Percentiles rank a stretch among this genome's conserved stretches.
Conservation (phyloP, 306 rosid species). For the Fagus sylvatica region DNA sequence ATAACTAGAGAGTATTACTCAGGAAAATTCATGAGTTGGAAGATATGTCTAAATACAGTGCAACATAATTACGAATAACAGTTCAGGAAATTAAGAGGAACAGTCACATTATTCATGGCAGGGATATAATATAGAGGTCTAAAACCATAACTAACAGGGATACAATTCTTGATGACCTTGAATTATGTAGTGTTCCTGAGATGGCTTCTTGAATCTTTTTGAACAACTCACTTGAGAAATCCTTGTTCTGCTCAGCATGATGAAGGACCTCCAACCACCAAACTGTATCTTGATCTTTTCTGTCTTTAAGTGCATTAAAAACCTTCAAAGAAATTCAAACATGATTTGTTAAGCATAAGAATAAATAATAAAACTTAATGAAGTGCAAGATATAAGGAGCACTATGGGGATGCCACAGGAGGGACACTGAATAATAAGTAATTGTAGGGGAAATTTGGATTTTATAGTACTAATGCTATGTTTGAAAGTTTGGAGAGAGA, state of each 20-base stretch:
- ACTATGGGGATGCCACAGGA: background rate
- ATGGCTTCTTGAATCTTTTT: slow-evolving; percentile 91
- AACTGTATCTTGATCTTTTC: slow-evolving; percentile 38
- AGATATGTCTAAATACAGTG: background rate
- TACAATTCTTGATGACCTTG: slow-evolving; percentile 58
- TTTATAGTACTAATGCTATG: too few species aligned
- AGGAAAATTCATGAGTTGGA: slow-evolving; percentile 8
- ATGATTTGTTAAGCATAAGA: background rate
- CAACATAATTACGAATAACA: background rate
- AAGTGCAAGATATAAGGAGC: background rate
- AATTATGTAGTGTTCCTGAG: slow-evolving; percentile 59
- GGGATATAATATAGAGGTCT: slow-evolving; percentile 1
- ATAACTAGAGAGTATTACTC: background rate
- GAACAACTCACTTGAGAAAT: slow-evolving; percentile 60
- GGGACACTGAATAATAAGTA: background rate
- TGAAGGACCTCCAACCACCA: slow-evolving; percentile 97
- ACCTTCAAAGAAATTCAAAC: slow-evolving; percentile 53
- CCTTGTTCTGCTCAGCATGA: slow-evolving; percentile 76
- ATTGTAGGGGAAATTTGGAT: background rate
- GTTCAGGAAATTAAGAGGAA: slow-evolving; percentile 15
- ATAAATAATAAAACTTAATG: background rate
- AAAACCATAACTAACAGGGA: slow-evolving; percentile 56
- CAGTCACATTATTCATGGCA: slow-evolving; percentile 12
- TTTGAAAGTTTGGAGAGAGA: too few species aligned
- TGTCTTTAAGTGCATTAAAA: slow-evolving; percentile 41